phyloP scores from a whole-genome alignment of 1,139 yeast genomes.

The Wickerhamiella pararugosa region DNA sequence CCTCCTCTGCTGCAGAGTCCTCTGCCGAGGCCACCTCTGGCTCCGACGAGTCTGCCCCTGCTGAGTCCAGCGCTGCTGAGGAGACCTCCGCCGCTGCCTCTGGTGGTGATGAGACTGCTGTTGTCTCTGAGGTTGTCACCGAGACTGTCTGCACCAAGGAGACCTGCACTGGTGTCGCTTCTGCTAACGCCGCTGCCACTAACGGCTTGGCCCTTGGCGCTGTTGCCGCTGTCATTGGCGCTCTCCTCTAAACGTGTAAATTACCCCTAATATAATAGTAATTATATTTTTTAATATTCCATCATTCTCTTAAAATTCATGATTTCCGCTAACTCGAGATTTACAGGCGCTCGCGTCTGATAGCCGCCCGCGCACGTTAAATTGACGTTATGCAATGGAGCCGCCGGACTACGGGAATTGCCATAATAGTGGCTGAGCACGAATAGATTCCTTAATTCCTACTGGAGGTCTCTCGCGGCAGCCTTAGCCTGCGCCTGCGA shows the following conservation, averaged over 20 bases:
- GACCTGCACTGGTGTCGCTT: constrained; percentile 11
- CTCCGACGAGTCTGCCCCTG: constrained; percentile 1
- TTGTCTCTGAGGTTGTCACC: constrained; percentile 2
- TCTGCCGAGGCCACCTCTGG: constrained; percentile 4
- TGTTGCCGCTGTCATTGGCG: constrained; percentile 27
- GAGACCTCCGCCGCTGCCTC: constrained; percentile 5
- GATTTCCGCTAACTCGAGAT: no score
- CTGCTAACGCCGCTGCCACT: constrained; percentile 19
- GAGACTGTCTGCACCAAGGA: constrained; percentile 4
- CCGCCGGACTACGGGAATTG: no score
- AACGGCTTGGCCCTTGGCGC: constrained; percentile 22
- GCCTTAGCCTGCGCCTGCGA: no score
- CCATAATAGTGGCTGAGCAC: no score
- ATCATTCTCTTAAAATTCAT: no score
- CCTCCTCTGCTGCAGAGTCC: constrained; percentile 2
- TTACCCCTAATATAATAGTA: no score
- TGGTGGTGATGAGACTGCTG: constrained; percentile 3
- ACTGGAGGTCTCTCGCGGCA: no score
- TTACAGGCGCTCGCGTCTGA: no score
- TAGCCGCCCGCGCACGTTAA: no score
- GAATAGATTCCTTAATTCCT: no score
- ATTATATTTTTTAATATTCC: no score
- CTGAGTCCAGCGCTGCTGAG: constrained; percentile 3
- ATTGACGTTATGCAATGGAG: no score
- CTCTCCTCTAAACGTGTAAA: constrained; percentile 22